Percentiles rank a stretch among this genome's conserved stretches.
Evolutionary conservation across 2,329 filamentous ascomycete species (phyloP).

Genomic region (Verticillium isaacii): DNA sequence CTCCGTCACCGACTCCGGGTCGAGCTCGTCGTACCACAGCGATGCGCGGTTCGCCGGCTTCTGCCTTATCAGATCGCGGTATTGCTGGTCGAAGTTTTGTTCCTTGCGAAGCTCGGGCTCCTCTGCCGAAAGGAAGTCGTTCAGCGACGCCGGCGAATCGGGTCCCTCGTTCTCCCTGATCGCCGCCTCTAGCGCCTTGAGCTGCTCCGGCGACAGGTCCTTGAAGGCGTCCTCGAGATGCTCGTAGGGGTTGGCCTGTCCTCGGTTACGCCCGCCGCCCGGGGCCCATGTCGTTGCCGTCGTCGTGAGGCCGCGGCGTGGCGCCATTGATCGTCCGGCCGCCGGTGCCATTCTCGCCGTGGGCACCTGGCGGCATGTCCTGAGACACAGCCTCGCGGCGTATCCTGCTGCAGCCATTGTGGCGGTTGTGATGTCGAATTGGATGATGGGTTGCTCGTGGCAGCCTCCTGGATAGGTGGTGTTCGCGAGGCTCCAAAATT

Average conservation of each 20-base stretch:
- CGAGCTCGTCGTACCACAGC: slow-evolving; percentile 48
- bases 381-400: slow-evolving; percentile 29
- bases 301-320: slow-evolving; percentile 24
- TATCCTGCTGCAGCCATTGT: slow-evolving; percentile 33
- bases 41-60: slow-evolving; percentile 27
- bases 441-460: background rate
- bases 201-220: slow-evolving; percentile 11
- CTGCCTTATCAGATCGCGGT: slow-evolving; percentile 12
- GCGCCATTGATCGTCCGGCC: slow-evolving; percentile 3
- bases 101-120: slow-evolving; percentile 5
- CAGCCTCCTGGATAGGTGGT: background rate
- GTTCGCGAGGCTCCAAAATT: background rate
- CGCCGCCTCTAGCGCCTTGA: slow-evolving; percentile 21
- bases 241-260: slow-evolving; percentile 4
- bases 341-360: slow-evolving; percentile 7
- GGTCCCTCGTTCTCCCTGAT: slow-evolving; percentile 22
- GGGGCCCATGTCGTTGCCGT: slow-evolving; percentile 17
- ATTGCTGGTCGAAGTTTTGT: slow-evolving; percentile 11
- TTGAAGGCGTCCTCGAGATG: slow-evolving; percentile 8
- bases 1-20: slow-evolving; percentile 41
- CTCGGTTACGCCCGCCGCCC: slow-evolving; percentile 9
- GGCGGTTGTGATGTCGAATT: slow-evolving; percentile 3
- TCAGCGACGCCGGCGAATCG: slow-evolving; percentile 9
- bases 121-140: slow-evolving; percentile 5
- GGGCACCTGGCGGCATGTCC: slow-evolving; percentile 22